These are phyloP conservation scores for Cryomyces minteri DNA, from an alignment of 495 filamentous ascomycete species.

Conservation along the genomic window DNA sequence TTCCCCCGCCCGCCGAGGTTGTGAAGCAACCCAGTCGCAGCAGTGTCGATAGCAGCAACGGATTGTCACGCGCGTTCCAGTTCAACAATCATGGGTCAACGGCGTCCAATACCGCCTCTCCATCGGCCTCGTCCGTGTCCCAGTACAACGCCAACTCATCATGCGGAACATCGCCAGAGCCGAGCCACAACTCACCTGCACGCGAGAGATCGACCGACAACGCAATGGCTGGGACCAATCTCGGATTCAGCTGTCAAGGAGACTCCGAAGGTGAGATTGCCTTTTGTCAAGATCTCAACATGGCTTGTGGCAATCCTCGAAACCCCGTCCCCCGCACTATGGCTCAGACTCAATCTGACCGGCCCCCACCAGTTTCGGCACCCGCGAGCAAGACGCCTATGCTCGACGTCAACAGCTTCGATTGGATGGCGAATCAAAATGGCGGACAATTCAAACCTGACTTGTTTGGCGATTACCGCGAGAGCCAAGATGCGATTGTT, in stretches of 20 bases:
- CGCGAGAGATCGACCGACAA: no score
- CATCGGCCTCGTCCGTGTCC: conserved; percentile 32
- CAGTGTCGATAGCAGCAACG: conserved; percentile 13
- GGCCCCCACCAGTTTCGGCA: conserved; percentile 5
- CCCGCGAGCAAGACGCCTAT: conserved; percentile 12
- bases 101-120: conserved; percentile 32
- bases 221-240: no score
- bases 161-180: conserved; percentile 63
- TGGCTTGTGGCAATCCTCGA: conserved; percentile 52
- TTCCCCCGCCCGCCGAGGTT: conserved; percentile 8
- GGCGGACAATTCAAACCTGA: conserved; percentile 80
- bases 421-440: conserved; percentile 71
- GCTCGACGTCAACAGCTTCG: conserved; percentile 29
- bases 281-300: conserved; percentile 53
- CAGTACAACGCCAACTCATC: conserved; percentile 62
- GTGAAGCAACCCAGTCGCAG: conserved; percentile 26
- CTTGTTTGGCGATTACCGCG: conserved; percentile 84
- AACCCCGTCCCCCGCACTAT: conserved; percentile 40
- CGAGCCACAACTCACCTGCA: conserved; percentile 32
- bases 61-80: conserved; percentile 18
- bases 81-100: conserved; percentile 18
- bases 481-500: conserved; percentile 61
- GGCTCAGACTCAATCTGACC: conserved; percentile 16
- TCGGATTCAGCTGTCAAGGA: no score
- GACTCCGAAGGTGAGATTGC: conserved; percentile 36